A percentile compares a stretch with the other conserved stretches of the same genome.
Conservation (phyloP, 2,329 filamentous ascomycete genomes). For the Colletotrichum sp. region DNA sequence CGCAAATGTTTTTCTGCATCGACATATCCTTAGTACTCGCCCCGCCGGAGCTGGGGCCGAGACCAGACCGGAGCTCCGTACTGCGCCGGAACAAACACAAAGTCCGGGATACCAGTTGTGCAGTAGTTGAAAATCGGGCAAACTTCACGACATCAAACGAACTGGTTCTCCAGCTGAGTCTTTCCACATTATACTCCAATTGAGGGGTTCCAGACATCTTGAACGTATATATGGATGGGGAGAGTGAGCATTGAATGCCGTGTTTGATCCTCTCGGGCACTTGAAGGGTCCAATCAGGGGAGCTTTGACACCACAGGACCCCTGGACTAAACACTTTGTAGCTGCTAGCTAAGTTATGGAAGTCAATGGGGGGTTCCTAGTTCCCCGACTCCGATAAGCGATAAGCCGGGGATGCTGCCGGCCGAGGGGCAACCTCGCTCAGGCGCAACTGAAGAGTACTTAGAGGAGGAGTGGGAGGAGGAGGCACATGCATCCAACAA, state of each 20-base stretch:
- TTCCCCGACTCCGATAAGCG: neutral
- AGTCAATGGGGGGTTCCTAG: neutral
- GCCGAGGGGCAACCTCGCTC: neutral
- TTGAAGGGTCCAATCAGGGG: neutral
- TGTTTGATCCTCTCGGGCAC: neutral
- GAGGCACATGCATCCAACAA: neutral
- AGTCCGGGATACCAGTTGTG: neutral
- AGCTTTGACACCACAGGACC: neutral
- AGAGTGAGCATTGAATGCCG: neutral
- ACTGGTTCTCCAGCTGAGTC: neutral
- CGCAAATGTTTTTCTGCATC: neutral
- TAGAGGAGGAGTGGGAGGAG: neutral
- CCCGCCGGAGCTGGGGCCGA: neutral
- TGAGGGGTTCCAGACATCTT: neutral
- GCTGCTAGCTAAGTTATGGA: neutral
- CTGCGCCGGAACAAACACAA: neutral
- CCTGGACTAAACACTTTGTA: neutral
- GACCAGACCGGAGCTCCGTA: neutral
- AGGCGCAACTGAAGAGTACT: neutral
- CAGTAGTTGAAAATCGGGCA: neutral
- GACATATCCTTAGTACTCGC: neutral
- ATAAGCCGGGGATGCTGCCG: neutral
- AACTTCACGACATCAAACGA: neutral
- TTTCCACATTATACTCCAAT: neutral
- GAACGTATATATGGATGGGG: neutral